Evolutionary conservation across 768 basidiomycete species (phyloP).

Genomic region (Trametes elegans): DNA sequence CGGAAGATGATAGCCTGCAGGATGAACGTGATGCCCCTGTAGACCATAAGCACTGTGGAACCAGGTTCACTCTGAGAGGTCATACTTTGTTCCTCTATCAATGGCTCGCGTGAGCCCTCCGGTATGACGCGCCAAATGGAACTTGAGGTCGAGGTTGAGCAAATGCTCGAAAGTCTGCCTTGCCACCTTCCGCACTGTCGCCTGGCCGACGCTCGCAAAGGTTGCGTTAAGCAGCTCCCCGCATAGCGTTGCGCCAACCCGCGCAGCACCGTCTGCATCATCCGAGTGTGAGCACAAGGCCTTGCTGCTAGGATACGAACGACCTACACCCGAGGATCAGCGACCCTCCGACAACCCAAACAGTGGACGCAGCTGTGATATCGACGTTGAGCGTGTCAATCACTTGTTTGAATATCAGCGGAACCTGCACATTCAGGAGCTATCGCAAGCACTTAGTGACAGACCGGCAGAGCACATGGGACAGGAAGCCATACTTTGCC

Average conservation of each 20-base stretch:
- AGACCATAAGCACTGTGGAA: not conserved
- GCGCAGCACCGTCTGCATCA: conserved; percentile 77
- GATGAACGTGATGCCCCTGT: conserved; percentile 93
- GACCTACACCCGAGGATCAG: conserved; percentile 86
- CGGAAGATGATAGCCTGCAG: conserved; percentile 92
- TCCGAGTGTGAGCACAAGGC: not conserved
- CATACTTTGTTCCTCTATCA: conserved; percentile 93
- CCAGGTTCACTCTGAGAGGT: not conserved
- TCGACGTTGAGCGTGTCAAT: conserved; percentile 89
- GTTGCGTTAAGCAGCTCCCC: conserved; percentile 93
- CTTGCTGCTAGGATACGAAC: not conserved
- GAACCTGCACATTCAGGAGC: conserved; percentile 98
- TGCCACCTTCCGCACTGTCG: conserved; percentile 91
- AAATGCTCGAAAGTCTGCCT: conserved; percentile 95
- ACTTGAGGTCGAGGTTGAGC: conserved; percentile 84
- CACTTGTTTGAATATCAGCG: conserved; percentile 88
- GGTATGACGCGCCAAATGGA: conserved; percentile 91
- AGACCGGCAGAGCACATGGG: not conserved
- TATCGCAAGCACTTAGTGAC: not conserved
- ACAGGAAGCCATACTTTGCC: conserved; percentile 68
- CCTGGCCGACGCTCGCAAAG: conserved; percentile 94
- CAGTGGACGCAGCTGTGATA: conserved; percentile 69
- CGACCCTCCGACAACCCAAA: conserved; percentile 90
- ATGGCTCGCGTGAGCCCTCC: conserved; percentile 96
- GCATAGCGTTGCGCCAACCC: conserved; percentile 87